A percentile compares a stretch with the other conserved stretches of the same genome.
phyloP scores from a whole-genome alignment of 2,329 filamentous ascomycete species.

The Pseudogymnoascus sp. region DNA sequence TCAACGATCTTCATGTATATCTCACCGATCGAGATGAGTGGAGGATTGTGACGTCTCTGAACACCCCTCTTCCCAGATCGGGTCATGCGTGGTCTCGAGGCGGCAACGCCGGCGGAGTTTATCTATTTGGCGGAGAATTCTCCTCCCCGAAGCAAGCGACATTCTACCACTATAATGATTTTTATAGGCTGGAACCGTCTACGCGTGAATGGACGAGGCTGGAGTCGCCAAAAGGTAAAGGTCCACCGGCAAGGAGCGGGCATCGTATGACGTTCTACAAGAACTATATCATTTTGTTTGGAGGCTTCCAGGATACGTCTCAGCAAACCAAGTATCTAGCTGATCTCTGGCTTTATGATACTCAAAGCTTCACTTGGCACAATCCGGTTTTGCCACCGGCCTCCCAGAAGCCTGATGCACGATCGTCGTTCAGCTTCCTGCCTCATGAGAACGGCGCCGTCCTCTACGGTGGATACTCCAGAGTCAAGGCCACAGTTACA shows the following conservation, averaged over 20 bases:
- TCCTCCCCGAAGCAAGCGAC: conserved; percentile 94
- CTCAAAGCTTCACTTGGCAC: conserved; percentile 76
- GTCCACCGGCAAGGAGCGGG: conserved; percentile 76
- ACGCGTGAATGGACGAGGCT: conserved; percentile 85
- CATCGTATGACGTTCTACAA: conserved; percentile 97
- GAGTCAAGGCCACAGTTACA: conserved; percentile 64
- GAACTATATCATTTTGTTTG: conserved; percentile 91
- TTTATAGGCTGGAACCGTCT: conserved; percentile 82
- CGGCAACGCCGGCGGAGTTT: conserved; percentile 72
- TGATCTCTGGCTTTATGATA: conserved; percentile 95
- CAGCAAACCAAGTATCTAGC: conserved; percentile 89
- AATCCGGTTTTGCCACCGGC: conserved; percentile 66
- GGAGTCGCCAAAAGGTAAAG: conserved; percentile 65
- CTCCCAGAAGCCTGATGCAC: conserved; percentile 77
- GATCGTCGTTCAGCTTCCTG: conserved; percentile 85
- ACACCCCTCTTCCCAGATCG: conserved; percentile 79
- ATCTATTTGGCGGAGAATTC: conserved; percentile 94
- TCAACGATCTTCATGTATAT: conserved; percentile 58
- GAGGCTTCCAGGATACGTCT: conserved; percentile 94
- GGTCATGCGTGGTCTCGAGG: conserved; percentile 93
- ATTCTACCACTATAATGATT: conserved; percentile 99
- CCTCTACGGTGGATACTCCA: conserved; percentile 86
- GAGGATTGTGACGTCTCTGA: conserved; percentile 82
- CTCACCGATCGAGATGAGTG: conserved; percentile 81
- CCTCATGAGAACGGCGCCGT: conserved; percentile 87